phyloP scores from a whole-genome alignment of 176 grass and related monocot species.

The Aegilops speltoides region DNA sequence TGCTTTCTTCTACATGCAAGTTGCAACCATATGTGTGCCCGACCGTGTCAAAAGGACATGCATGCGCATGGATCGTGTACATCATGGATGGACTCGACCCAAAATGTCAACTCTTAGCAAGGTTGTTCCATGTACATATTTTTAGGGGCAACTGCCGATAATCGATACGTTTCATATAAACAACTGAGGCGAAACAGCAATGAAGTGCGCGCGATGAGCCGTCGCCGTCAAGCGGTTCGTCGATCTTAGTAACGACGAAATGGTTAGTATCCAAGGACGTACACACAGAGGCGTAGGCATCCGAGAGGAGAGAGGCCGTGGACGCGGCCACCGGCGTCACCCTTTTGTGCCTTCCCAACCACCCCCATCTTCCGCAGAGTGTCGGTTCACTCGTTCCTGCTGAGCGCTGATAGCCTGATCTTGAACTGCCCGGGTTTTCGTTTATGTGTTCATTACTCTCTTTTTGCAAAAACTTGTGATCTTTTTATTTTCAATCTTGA shows the following conservation, averaged over 20 bases:
- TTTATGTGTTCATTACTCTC: too few species aligned
- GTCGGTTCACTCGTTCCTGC: neutral
- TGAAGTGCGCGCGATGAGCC: neutral
- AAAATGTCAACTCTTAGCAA: neutral
- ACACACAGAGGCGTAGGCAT: neutral
- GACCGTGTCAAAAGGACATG: neutral
- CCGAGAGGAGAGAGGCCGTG: neutral
- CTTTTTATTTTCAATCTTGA: too few species aligned
- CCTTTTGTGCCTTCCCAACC: neutral
- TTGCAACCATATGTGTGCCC: neutral
- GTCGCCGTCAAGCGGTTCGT: conserved; percentile 14
- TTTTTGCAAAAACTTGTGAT: too few species aligned
- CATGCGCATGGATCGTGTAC: too few species aligned
- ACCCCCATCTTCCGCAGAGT: neutral
- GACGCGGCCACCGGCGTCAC: neutral
- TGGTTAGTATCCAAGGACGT: neutral
- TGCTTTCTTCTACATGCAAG: neutral
- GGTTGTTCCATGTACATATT: neutral
- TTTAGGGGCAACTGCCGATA: neutral
- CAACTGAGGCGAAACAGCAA: neutral
- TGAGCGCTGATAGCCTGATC: neutral
- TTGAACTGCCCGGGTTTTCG: too few species aligned
- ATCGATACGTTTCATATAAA: neutral
- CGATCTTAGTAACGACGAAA: conserved; percentile 11
- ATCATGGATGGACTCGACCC: neutral